These are phyloP conservation scores for Cystobasidium tubakii DNA, from an alignment of 768 basidiomycete species.

Conservation along the genomic window DNA sequence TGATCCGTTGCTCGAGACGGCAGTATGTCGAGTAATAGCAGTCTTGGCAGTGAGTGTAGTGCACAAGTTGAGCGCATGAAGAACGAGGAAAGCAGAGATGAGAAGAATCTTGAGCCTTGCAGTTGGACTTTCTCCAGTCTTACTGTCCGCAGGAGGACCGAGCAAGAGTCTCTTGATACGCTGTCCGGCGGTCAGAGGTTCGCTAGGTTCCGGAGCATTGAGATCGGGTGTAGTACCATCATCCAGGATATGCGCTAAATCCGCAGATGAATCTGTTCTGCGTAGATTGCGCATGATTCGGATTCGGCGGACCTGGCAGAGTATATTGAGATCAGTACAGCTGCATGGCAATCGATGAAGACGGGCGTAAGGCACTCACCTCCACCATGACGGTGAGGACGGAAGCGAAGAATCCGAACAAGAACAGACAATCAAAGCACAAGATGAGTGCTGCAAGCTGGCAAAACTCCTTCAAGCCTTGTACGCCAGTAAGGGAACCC, in stretches of 20 bases:
- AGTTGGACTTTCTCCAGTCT: conserved; percentile 50
- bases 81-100: conserved; percentile 79
- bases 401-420: conserved; percentile 83
- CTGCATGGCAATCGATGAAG: too few relatives aligned
- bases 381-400: conserved; percentile 94
- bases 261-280: conserved; percentile 46
- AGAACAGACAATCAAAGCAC: conserved; percentile 74
- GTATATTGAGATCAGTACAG: background rate
- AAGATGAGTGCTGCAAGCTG: conserved; percentile 85
- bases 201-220: conserved; percentile 27
- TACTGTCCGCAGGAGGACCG: conserved; percentile 36
- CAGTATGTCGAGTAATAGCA: conserved; percentile 54
- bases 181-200: conserved; percentile 39
- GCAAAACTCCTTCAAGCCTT: conserved; percentile 87
- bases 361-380: too few relatives aligned
- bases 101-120: conserved; percentile 69
- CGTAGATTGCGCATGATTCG: conserved; percentile 52
- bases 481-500: conserved; percentile 78
- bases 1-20: conserved; percentile 45
- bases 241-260: conserved; percentile 43
- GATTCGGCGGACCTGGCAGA: conserved; percentile 52
- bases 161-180: conserved; percentile 40
- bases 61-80: conserved; percentile 88
- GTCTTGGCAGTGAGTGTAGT: conserved; percentile 76
- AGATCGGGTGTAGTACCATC: conserved; percentile 36